Base-by-base conservation (phyloP, 805 yeast genomes). In the Alloascoidea africana region DNA sequence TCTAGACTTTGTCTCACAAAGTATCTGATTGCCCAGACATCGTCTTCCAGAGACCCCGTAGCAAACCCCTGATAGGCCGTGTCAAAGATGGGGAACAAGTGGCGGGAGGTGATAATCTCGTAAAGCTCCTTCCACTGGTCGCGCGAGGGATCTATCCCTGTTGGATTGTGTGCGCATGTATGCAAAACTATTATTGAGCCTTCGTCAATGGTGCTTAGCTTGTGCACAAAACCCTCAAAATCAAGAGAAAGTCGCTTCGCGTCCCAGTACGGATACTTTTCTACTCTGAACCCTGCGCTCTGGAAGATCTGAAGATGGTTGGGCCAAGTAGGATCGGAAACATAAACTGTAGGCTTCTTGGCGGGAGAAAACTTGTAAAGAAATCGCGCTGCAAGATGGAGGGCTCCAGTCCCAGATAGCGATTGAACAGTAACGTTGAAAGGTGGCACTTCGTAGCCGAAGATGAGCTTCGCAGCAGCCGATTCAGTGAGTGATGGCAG, bases 61-160 rank as follows among this genome's bases (percentile, higher is more conserved):
- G 97, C 96, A 55, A 89, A 89, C 3, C 98, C 98, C 63, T 89
- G 97, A 66, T 89, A 89, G 16, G 97, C 97, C 43, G 86, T 75
- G 61, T 89, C 98, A 52, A 91, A 87, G 43, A 89, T 60, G 4
- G 85, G 84, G 50, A 89, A 68, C 59, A 85, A 93, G 39, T 70
- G 61, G 41, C 71, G 66, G 41, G 59, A 53, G 46, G 72, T 69
- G 44, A 84, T 61, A 17, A 74, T 78, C 34, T 68, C 65, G 35
- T 83, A 65, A 38, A 91, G 76, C 50, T 65, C 48, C 35, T 56
- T 56, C 98, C 98, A 89, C 60, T 89, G 81, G 37, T 70, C 80
- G 41, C 65, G 63, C 2, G 81, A 73, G 40, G 97, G 96, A 57
- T 89, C 98, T 48, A 89, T 73, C 32, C 97, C 98, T 16, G 97